Evolutionary conservation across 805 yeast species (phyloP), one percentile per base, ranked within the genome.

Genomic region (Yarrowia hollandica): DNA sequence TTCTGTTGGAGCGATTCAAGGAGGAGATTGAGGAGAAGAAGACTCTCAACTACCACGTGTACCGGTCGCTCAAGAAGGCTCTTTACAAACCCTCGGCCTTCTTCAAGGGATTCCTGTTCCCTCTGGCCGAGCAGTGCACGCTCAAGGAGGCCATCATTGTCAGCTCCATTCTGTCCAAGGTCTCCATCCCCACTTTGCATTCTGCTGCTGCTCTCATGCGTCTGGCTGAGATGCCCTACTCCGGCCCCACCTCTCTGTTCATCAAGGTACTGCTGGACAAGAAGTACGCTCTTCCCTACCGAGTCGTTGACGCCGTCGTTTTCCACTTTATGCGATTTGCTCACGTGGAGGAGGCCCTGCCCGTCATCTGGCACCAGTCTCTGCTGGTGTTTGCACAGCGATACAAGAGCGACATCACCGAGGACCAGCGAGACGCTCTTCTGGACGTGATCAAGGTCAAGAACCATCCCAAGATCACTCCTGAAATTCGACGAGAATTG

Each of bases 331-430:
- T 92, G 87, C 81, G 90, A 66, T 94, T 94, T 74, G 62, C 65
- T 41, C 60, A 60, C 33, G 39, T 55, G 12, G 65, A 67, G 52
- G 83, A 86, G 22, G 81, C 80, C 52, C 78, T 94, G 69, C 98
- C 99, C 7, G 88, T 94, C 15, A 92, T 92, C 33, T 94, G 99
- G 98, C 98, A 95, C 72, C 96, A 92, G 72, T 92, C 97, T 2
- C 87, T 94, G 69, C 78, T 94, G 60, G 86, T 94, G 1, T 94
- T 94, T 76, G 96, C 97, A 31, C 97, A 91, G 75, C 81, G 97
- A 64, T 94, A 94, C 71, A 94, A 92, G 72, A 92, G 94, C 69
- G 99, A 94, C 77, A 89, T 94, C 61, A 94, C 99, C n/a, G 96
- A 90, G 67, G 99, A 94, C 71, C 99, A 94, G 77, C 82, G 97